Conservation (phyloP, 2,329 filamentous ascomycete genomes). For the Scedosporium apiospermum region DNA sequence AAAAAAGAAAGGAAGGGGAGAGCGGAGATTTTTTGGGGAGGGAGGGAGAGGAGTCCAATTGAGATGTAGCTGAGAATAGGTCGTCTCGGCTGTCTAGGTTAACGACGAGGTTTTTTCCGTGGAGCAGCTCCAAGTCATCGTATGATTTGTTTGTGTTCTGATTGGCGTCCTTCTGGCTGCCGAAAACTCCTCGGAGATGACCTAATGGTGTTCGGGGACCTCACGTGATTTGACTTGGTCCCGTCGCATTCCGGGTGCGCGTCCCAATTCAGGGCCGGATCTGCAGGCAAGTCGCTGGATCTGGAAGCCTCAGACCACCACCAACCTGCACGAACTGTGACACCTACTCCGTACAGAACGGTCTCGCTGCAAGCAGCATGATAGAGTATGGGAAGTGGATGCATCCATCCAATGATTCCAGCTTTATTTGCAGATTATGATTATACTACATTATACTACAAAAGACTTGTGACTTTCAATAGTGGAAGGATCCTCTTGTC, state of each 20-base stretch:
- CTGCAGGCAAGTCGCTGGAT: too few species aligned
- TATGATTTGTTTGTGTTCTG: slow-evolving; percentile 7
- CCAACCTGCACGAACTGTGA: too few species aligned
- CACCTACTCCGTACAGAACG: too few species aligned
- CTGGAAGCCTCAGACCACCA: too few species aligned
- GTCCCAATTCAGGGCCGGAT: too few species aligned
- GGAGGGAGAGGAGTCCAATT: neutral
- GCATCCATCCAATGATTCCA: too few species aligned
- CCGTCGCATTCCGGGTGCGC: neutral
- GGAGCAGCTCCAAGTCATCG: slow-evolving; percentile 3
- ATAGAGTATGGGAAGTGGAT: too few species aligned
- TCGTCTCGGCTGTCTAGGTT: neutral
- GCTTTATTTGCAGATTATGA: too few species aligned
- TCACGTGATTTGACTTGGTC: neutral
- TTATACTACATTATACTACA: too few species aligned
- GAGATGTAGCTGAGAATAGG: slow-evolving; percentile 21
- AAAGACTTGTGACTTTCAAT: too few species aligned
- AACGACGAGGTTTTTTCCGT: slow-evolving; percentile 4
- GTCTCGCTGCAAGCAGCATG: too few species aligned
- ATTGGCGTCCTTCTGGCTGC: slow-evolving; percentile 2
- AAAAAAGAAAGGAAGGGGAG: neutral
- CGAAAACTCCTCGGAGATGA: neutral
- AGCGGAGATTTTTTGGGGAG: slow-evolving; percentile 1
- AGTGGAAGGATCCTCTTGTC: too few species aligned
- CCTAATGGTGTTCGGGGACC: neutral